Conservation (phyloP, 805 yeast species). For the Starmera amethionina region DNA sequence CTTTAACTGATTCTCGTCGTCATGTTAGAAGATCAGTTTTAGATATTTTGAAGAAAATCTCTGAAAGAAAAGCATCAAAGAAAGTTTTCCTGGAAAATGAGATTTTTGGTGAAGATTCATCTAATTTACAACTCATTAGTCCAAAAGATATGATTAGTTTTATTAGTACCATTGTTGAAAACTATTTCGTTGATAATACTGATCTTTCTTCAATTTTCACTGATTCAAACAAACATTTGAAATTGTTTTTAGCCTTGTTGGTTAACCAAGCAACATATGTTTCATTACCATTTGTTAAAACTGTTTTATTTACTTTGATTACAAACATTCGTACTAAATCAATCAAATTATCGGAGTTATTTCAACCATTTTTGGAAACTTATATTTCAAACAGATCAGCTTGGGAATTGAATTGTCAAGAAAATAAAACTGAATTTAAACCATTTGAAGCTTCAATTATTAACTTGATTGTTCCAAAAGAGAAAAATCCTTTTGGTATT, state of each 20-base stretch:
- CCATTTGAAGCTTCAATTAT: conserved; percentile 51
- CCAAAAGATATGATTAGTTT: conserved; percentile 54
- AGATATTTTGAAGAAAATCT: conserved; percentile 27
- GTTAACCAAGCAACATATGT: conserved; percentile 54
- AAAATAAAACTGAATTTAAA: conserved; percentile 39
- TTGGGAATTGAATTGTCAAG: conserved; percentile 34
- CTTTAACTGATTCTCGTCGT: conserved; percentile 40
- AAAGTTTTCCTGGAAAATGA: conserved; percentile 39
- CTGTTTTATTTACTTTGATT: conserved; percentile 31
- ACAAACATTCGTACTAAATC: conserved; percentile 23
- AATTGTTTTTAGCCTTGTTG: conserved; percentile 51
- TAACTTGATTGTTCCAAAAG: conserved; percentile 51
- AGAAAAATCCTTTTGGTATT: conserved; percentile 44
- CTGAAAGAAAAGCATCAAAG: conserved; percentile 24
- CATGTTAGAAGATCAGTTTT: conserved; percentile 38
- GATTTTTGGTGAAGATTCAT: conserved; percentile 45
- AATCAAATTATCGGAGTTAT: conserved; percentile 37
- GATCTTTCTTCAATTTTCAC: conserved; percentile 32
- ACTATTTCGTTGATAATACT: conserved; percentile 39
- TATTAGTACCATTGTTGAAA: conserved; percentile 30
- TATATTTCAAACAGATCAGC: conserved; percentile 38
- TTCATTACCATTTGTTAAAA: conserved; percentile 47
- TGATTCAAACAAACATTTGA: conserved; percentile 46
- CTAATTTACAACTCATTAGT: conserved; percentile 43
- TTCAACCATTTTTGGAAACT: conserved; percentile 31